Evolutionary conservation across 179 eudicot species (phyloP).

Genomic region (Beta macrorhiza): DNA sequence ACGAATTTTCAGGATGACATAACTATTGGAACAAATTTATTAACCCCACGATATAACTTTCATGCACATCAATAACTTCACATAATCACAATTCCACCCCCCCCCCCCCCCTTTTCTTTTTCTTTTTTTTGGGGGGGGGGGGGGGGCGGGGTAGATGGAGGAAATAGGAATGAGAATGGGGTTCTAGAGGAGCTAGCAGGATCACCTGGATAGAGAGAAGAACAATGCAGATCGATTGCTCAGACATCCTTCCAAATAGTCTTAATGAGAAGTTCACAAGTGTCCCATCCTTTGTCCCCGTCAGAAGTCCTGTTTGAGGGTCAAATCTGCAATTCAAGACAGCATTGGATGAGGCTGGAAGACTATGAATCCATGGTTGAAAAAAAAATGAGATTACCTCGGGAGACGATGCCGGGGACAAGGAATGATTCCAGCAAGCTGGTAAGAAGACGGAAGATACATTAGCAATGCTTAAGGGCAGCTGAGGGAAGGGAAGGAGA

Average conservation of each 20-base stretch:
- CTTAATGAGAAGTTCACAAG: conserved; percentile 77
- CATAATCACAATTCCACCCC: not conserved
- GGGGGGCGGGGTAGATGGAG: not conserved
- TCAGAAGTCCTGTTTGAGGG: conserved; percentile 84
- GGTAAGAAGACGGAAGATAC: conserved; percentile 26
- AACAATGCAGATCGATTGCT: conserved; percentile 71
- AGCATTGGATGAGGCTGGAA: conserved; percentile 9
- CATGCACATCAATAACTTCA: not conserved
- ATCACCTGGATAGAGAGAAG: conserved; percentile 84
- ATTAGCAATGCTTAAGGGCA: conserved; percentile 22
- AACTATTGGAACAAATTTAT: not conserved
- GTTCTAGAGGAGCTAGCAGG: not conserved
- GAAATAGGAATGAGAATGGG: not conserved
- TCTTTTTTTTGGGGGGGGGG: not conserved
- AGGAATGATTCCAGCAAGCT: conserved; percentile 88
- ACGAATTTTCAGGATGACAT: not conserved
- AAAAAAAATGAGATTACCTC: conserved; percentile 39
- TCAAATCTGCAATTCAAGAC: conserved; percentile 56
- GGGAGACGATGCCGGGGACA: conserved; percentile 98
- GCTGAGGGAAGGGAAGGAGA: conserved; percentile 19
- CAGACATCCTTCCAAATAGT: conserved; percentile 70
- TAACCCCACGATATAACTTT: not conserved
- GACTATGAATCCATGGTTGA: not conserved
- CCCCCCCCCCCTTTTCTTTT: too few species aligned
- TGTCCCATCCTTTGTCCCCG: conserved; percentile 95